A percentile compares a stretch with the other conserved stretches of the same genome.
These are phyloP conservation scores for Thoreauomyces humboldtii DNA, from an alignment of 192 early-diverging fungal genomes.

Conservation along the genomic window DNA sequence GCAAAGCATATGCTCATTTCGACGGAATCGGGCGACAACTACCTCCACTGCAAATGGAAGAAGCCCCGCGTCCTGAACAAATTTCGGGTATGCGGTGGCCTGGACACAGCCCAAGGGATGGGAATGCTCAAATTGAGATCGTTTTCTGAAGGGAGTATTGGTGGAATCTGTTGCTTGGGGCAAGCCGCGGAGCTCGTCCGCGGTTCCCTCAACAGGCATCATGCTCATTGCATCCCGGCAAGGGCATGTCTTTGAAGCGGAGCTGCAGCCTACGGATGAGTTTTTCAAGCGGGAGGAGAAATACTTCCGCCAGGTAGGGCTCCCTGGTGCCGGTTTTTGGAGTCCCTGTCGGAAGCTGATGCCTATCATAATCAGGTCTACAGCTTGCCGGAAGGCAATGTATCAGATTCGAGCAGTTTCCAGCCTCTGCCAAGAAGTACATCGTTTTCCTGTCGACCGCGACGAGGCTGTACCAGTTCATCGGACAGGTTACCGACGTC, in stretches of 20 bases:
- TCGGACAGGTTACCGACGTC: constrained; percentile 57
- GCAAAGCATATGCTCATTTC: constrained; percentile 86
- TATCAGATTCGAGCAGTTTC: constrained; percentile 80
- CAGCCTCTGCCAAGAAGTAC: constrained; percentile 68
- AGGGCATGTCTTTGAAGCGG: constrained; percentile 87
- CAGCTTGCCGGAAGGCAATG: constrained; percentile 65
- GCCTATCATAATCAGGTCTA: constrained; percentile 49
- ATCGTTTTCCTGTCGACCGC: constrained; percentile 79
- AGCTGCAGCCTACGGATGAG: constrained; percentile 83
- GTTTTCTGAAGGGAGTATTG: constrained; percentile 56
- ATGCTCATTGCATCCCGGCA: constrained; percentile 82
- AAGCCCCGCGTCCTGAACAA: constrained; percentile 74
- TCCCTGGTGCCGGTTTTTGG: too few species aligned
- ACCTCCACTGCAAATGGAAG: constrained; percentile 81
- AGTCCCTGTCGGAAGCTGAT: constrained; percentile 11
- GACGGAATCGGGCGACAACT: constrained; percentile 87
- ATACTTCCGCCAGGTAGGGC: constrained; percentile 66
- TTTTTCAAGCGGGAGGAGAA: constrained; percentile 81
- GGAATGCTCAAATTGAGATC: too few species aligned
- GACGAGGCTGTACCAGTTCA: constrained; percentile 87
- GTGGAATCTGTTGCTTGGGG: constrained; percentile 94
- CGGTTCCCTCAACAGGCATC: constrained; percentile 67
- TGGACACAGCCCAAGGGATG: too few species aligned
- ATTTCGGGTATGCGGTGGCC: constrained; percentile 64
- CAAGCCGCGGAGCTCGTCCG: constrained; percentile 43